These are phyloP conservation scores for Pichia manshurica DNA, from an alignment of 805 yeast species.

Conservation along the genomic window DNA sequence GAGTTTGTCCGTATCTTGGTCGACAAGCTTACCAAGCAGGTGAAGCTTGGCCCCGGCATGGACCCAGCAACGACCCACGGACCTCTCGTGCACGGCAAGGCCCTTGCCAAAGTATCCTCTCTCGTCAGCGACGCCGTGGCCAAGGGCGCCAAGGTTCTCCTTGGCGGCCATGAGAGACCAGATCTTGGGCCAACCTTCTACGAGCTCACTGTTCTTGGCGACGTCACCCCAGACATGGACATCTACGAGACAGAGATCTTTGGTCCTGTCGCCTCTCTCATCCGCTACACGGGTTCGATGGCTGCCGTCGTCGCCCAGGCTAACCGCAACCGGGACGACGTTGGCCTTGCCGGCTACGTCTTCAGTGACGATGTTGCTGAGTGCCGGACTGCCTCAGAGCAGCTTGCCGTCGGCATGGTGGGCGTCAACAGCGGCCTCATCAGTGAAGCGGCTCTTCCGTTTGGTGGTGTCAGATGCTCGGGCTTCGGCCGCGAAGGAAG, in stretches of 20 bases:
- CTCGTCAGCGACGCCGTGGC: conserved; percentile 59
- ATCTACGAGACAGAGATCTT: conserved; percentile 64
- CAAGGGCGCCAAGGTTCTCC: conserved; percentile 53
- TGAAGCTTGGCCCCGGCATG: conserved; percentile 59
- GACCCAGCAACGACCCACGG: conserved; percentile 60
- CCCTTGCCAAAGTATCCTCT: conserved; percentile 50
- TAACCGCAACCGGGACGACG: conserved; percentile 44
- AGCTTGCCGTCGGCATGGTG: conserved; percentile 68
- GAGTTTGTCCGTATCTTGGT: conserved; percentile 46
- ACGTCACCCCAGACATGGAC: conserved; percentile 50
- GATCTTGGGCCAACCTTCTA: conserved; percentile 63
- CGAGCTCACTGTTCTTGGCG: conserved; percentile 57
- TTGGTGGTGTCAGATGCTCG: conserved; percentile 68
- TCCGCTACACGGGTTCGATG: conserved; percentile 44
- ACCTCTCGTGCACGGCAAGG: conserved; percentile 57
- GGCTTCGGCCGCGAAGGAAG: conserved; percentile 81
- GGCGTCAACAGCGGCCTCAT: conserved; percentile 71
- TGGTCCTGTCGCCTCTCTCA: conserved; percentile 71
- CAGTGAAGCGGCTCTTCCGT: conserved; percentile 56
- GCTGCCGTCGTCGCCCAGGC: conserved; percentile 54
- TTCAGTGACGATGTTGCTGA: conserved; percentile 48
- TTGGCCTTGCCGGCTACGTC: conserved; percentile 73
- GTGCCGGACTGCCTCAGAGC: conserved; percentile 52
- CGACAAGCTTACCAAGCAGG: conserved; percentile 36
- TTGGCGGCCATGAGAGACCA: conserved; percentile 53